Percentiles rank a stretch among this genome's conserved stretches.
Evolutionary conservation across 805 yeast species (phyloP).

Genomic region (Candida corydali): DNA sequence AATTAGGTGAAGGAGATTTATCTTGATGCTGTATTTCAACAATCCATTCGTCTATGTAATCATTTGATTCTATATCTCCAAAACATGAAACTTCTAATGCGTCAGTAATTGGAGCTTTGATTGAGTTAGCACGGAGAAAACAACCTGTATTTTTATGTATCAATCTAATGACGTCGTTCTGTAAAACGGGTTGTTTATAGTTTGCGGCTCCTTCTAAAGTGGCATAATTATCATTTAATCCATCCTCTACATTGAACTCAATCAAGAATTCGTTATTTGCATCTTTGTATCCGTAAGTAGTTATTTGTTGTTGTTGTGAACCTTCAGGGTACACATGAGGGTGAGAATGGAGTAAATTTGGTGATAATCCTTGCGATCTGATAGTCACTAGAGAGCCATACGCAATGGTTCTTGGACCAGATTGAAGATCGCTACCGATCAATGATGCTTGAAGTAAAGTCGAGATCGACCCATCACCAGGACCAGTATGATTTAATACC

Average conservation of each 20-base stretch:
- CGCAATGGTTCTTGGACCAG: slow-evolving; percentile 66
- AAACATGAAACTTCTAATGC: slow-evolving; percentile 85
- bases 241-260: slow-evolving; percentile 48
- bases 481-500: slow-evolving; percentile 73
- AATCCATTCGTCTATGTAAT: slow-evolving; percentile 84
- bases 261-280: slow-evolving; percentile 78
- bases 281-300: slow-evolving; percentile 89
- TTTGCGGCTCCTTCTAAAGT: slow-evolving; percentile 22
- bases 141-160: slow-evolving; percentile 68
- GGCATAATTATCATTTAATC: slow-evolving; percentile 23
- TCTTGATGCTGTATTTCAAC: slow-evolving; percentile 73
- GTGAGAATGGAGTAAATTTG: slow-evolving; percentile 85
- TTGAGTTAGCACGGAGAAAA: slow-evolving; percentile 77
- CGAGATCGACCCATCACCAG: slow-evolving; percentile 90
- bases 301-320: slow-evolving; percentile 89
- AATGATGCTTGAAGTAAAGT: slow-evolving; percentile 87
- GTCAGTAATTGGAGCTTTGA: slow-evolving; percentile 70
- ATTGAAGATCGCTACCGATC: slow-evolving; percentile 57
- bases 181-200: slow-evolving; percentile 36
- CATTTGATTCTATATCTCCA: slow-evolving; percentile 70
- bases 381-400: slow-evolving; percentile 60
- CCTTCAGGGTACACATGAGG: slow-evolving; percentile 84
- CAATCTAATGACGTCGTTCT: slow-evolving; percentile 68
- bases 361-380: slow-evolving; percentile 67
- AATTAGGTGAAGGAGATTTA: slow-evolving; percentile 35